A percentile compares a stretch with the other conserved stretches of the same genome.
Conservation (phyloP, 257 asterid genomes). For the Solanum chmielewskii region DNA sequence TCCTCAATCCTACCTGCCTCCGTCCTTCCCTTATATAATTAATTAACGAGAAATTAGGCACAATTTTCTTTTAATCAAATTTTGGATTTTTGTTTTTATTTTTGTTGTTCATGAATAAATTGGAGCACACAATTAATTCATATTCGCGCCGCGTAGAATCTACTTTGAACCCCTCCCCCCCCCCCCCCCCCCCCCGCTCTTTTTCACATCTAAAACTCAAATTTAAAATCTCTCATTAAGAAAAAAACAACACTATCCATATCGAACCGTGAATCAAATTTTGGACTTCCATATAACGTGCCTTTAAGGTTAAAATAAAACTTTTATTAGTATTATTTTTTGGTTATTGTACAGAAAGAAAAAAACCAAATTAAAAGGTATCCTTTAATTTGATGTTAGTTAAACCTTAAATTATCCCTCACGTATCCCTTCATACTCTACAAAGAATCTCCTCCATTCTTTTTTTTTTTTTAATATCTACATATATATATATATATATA, state of each 20-base stretch:
- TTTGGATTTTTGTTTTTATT: not conserved
- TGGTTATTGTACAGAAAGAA: not conserved
- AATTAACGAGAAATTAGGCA: not conserved
- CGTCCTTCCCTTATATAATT: not conserved
- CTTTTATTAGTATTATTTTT: not conserved
- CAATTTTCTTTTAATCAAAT: not conserved
- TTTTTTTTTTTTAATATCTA: too few relatives aligned
- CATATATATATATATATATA: too few relatives aligned
- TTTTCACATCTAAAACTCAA: not conserved
- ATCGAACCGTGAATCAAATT: not conserved
- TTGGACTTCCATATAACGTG: constrained; percentile 11
- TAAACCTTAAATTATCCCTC: constrained; percentile 38
- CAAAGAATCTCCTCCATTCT: constrained; percentile 37
- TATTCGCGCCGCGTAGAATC: too few relatives aligned
- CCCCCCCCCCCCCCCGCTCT: too few relatives aligned
- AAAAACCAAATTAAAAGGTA: constrained; percentile 1
- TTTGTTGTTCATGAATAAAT: not conserved
- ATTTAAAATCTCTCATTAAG: too few relatives aligned
- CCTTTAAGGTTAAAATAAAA: constrained; percentile 30
- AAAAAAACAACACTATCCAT: not conserved
- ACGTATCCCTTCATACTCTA: constrained; percentile 55
- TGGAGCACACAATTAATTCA: not conserved
- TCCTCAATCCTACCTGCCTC: not conserved
- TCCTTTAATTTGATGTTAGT: not conserved
- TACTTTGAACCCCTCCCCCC: accelerated